Evolutionary conservation across 2,329 filamentous ascomycete genomes (phyloP).

Genomic region (Blastomyces gilchristii): DNA sequence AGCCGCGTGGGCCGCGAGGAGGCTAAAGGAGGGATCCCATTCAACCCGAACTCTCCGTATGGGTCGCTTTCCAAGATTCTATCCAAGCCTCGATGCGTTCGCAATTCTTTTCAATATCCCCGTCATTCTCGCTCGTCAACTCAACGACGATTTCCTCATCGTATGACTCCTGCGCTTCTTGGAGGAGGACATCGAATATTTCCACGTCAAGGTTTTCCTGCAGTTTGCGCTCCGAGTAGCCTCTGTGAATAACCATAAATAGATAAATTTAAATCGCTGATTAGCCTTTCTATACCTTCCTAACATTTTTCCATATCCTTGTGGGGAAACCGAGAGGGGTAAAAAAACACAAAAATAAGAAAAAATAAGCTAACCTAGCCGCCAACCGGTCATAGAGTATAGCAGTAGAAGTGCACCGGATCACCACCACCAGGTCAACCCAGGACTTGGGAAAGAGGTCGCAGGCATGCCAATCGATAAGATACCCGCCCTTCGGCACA

Average conservation of each 20-base stretch:
- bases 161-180: slow-evolving; percentile 82
- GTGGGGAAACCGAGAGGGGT: not conserved
- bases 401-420: slow-evolving; percentile 65
- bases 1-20: not conserved
- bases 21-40: not conserved
- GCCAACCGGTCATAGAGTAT: slow-evolving; percentile 75
- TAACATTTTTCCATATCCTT: no score
- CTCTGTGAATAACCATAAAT: slow-evolving; percentile 37
- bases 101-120: slow-evolving; percentile 82
- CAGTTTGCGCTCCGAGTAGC: slow-evolving; percentile 76
- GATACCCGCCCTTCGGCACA: slow-evolving; percentile 64
- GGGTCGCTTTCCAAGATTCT: slow-evolving; percentile 62
- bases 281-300: not conserved
- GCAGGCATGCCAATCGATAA: slow-evolving; percentile 98
- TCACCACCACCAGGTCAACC: slow-evolving; percentile 89
- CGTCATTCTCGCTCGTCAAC: slow-evolving; percentile 66
- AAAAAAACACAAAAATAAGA: slow-evolving; percentile 5
- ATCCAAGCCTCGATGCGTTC: slow-evolving; percentile 76
- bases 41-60: slow-evolving; percentile 23
- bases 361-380: slow-evolving; percentile 46
- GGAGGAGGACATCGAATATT: slow-evolving; percentile 89
- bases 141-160: slow-evolving; percentile 82
- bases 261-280: not conserved
- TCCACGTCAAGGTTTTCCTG: slow-evolving; percentile 95
- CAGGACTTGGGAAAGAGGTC: slow-evolving; percentile 87